These are phyloP conservation scores for Omphalea diandra DNA, from an alignment of 441 rosid genomes.

Conservation along the genomic window DNA sequence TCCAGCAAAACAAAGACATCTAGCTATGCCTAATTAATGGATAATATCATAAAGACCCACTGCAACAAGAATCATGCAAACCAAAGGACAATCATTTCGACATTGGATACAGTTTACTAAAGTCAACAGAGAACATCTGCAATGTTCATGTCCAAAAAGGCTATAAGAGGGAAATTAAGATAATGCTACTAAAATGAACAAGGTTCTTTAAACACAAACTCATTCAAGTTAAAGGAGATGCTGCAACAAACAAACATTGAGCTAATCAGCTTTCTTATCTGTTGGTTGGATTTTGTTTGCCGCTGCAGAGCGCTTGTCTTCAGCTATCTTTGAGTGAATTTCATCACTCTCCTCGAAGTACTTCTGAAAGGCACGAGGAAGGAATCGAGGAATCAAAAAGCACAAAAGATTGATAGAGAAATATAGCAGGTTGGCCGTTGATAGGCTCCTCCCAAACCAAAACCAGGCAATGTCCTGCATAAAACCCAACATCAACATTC, in stretches of 20 bases:
- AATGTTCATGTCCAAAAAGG: neutral
- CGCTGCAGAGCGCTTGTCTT: conserved; percentile 47
- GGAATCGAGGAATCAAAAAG: conserved; percentile 75
- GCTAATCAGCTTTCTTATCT: conserved; percentile 57
- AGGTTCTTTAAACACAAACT: neutral
- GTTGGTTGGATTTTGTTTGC: conserved; percentile 34
- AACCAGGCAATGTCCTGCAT: conserved; percentile 61
- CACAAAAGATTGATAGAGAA: conserved; percentile 65
- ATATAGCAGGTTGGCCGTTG: conserved; percentile 57
- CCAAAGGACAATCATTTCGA: neutral
- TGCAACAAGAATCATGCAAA: neutral
- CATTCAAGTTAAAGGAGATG: neutral
- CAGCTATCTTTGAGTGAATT: conserved; percentile 44
- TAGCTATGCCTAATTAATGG: too few relatives aligned
- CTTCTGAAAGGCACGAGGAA: conserved; percentile 77
- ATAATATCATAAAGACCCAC: too few relatives aligned
- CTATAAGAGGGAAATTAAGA: too few relatives aligned
- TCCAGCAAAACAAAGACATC: too few relatives aligned
- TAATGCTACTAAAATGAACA: neutral
- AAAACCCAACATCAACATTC: neutral
- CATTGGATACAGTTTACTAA: too few relatives aligned
- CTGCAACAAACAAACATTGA: neutral
- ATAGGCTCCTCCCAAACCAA: conserved; percentile 76
- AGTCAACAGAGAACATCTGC: neutral
- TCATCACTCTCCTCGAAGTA: conserved; percentile 62